Percentiles rank a stretch among this genome's conserved stretches.
phyloP scores from a whole-genome alignment of 2,329 filamentous ascomycete genomes.

The Aspergillus sp. region DNA sequence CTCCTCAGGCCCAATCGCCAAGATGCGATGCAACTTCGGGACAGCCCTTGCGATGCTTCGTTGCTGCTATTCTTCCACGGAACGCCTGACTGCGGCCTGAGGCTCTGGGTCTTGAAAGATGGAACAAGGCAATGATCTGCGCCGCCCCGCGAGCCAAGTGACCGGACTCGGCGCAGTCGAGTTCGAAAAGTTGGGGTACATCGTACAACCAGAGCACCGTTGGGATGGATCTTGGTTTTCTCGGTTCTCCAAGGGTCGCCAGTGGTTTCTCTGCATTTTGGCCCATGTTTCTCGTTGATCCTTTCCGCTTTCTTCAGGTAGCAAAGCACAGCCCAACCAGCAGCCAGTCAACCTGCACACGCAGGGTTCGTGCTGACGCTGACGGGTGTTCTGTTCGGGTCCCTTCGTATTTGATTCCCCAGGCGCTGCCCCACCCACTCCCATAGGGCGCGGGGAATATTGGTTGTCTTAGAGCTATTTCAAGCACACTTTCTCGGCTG shows the following conservation, averaged over 20 bases:
- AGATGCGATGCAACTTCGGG: not conserved
- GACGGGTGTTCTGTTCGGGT: not conserved
- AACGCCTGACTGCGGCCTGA: no score
- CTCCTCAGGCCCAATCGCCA: not conserved
- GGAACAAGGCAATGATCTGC: not conserved
- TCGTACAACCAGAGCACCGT: no score
- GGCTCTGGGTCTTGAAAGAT: no score
- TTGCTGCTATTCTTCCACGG: no score
- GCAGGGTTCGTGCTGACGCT: not conserved
- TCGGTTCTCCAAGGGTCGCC: not conserved
- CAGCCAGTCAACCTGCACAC: not conserved
- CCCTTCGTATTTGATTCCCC: not conserved
- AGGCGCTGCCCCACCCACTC: not conserved
- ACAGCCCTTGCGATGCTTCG: not conserved
- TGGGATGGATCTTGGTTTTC: not conserved
- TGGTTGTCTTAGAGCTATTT: not conserved
- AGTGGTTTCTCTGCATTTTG: no score
- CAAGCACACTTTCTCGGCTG: not conserved
- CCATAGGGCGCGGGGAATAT: not conserved
- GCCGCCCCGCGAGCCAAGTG: not conserved
- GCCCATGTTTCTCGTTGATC: not conserved
- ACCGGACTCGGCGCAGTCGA: no score
- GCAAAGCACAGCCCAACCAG: not conserved
- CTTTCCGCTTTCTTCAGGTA: not conserved
- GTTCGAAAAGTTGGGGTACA: no score